phyloP scores from a whole-genome alignment of 2,329 filamentous ascomycete species.

The Curvularia eragrostidis region DNA sequence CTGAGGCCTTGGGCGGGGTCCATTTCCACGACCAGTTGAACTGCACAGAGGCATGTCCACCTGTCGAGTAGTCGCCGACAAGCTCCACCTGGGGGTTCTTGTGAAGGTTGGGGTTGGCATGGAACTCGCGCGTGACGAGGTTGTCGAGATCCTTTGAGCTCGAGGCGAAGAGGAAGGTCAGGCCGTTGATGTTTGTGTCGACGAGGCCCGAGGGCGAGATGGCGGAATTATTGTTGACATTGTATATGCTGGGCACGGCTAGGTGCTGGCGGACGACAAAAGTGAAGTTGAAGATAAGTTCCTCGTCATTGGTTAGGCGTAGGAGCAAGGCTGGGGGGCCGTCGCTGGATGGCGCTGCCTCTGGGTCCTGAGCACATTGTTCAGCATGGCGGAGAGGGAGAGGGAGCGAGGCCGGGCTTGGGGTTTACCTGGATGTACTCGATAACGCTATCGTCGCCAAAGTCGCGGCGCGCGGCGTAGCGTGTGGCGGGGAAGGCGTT shows the following conservation, averaged over 20 bases:
- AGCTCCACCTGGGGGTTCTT: constrained; percentile 96
- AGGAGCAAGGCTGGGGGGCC: constrained; percentile 76
- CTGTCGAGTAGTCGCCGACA: constrained; percentile 89
- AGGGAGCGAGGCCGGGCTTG: constrained; percentile 56
- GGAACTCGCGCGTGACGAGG: constrained; percentile 91
- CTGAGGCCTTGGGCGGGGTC: constrained; percentile 81
- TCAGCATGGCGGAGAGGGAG: constrained; percentile 18
- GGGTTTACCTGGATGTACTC: constrained; percentile 79
- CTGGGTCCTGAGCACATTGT: constrained; percentile 71
- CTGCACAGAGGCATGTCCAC: constrained; percentile 80
- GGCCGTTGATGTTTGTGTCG: constrained; percentile 82
- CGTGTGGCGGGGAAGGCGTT: constrained; percentile 87
- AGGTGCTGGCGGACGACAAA: constrained; percentile 73
- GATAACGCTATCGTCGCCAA: constrained; percentile 75
- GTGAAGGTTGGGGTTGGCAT: constrained; percentile 95
- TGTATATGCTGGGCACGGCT: constrained; percentile 50
- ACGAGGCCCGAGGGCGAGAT: constrained; percentile 47
- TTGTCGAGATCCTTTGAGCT: constrained; percentile 89
- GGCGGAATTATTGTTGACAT: constrained; percentile 56
- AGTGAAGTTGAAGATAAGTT: constrained; percentile 90
- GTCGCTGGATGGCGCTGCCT: constrained; percentile 53
- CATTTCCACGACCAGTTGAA: constrained; percentile 98
- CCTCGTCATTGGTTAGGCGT: constrained; percentile 87
- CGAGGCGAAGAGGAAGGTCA: constrained; percentile 92
- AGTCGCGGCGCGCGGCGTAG: constrained; percentile 73